Evolutionary conservation across 306 rosid genomes (phyloP), one percentile per base, ranked within the genome.

Genomic region (Potentilla sterilis): DNA sequence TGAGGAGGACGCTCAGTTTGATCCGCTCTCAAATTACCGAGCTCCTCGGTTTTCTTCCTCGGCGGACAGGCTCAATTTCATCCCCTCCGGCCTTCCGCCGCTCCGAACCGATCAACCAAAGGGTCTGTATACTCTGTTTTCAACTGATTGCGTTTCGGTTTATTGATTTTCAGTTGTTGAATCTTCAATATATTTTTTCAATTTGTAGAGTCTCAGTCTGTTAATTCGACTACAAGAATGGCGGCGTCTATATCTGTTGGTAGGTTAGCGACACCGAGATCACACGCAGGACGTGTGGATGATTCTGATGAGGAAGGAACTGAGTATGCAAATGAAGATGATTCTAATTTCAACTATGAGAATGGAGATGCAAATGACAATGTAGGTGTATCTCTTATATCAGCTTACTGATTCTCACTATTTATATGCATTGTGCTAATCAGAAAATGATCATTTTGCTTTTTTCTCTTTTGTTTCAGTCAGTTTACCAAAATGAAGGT

Each of bases 241-340:
- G 61, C 61, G n/a, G 82, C 78, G 22, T 84, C 93, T 13, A 5
- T 40, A 24, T 64, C 69, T 8, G 81, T 87, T 35, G 89, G 91
- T 64, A 85, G 93, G 82, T 68, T 82, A 24, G 75, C 37, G 78
- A 85, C 86, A 34, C 89, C 91, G 21, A 87, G 86, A 24, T 88
- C 96, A n/a, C 90, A 86, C 6, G 83, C 78, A 37, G 76, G 83
- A 18, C 75, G 72, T 82, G 75, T 76, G 1, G 93, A 68, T 40
- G 92, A 87, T 79, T 91, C 96, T 71, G 96, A 88, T 7, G 96
- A 85, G 48, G 96, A 91, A 12, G 93, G 79, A 67, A 73, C 86
- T 2, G 90, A 79, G 63, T 82, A 82, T 81, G 86, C 83, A n/a
- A 81, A 79, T 73, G 91, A 71, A 70, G 88, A 68, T 67, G 70